Evolutionary conservation across 345 rosid species (phyloP), one percentile per base, ranked within the genome.

Genomic region (Arabis alpina): DNA sequence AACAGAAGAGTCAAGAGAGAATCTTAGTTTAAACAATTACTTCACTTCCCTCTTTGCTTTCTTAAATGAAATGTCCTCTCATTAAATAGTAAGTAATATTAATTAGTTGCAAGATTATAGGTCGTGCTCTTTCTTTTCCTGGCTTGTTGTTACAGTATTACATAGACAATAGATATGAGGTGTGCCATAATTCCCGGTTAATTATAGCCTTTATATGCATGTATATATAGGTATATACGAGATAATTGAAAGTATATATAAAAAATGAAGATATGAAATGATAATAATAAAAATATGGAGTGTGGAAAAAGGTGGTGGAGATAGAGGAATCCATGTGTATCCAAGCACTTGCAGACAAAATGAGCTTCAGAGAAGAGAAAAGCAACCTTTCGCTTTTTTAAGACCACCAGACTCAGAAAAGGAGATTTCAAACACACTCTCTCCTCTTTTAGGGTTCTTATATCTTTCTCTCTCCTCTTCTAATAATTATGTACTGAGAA

Each of bases 321-420:
- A 71, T 50, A 54, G 79, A 68, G 81, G 88, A 87, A 84, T 85
- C 92, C 82, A 83, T 70, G 77, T 83, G 73, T 80, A 61, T 82
- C 92, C 92, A 87, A 87, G 83, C 86, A 76, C 86, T 76, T 72
- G 52, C 62, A 78, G 91, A 86, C 88, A 86, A 86, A 84, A 74
- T 58, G 82, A 81, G 82, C 67, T 81, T 84, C 91, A 84, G 92
- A 85, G 81, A 69, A 79, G 75, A 79, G 87, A 82, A 85, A 83
- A 84, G 85, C 80, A 83, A 84, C 74, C 51, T 81, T 72, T 82
- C 71, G 88, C 88, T 86, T 87, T 87, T 76, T 71, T 43, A 71
- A 51, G 80, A 76, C 80, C 72, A 76, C 75, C 75, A 76, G 87
- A 84, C 90, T 82, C 82, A 83, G 87, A 85, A 86, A 89, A 85